These are phyloP conservation scores for Solanum virginianum DNA, from an alignment of 257 asterid species.

Conservation along the genomic window DNA sequence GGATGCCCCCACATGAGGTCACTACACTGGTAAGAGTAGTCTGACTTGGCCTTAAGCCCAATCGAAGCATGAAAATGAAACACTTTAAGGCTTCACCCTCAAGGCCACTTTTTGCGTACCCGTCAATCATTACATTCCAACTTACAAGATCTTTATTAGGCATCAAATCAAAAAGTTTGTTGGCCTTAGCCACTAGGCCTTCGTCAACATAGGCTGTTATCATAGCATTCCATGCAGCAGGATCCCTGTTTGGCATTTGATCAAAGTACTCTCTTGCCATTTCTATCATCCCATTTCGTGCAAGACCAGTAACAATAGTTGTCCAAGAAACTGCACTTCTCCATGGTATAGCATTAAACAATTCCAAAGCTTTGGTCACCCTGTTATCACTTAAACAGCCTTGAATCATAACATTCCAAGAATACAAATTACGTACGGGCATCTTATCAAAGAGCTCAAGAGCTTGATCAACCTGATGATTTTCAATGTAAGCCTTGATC, in stretches of 20 bases:
- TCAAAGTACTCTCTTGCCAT: constrained; percentile 42
- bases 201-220: constrained; percentile 25
- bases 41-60: background rate
- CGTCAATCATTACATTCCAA: constrained; percentile 44
- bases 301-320: constrained; percentile 48
- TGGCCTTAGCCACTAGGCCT: background rate
- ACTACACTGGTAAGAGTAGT: constrained; percentile 5
- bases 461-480: constrained; percentile 28
- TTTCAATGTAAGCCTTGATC: constrained; percentile 36
- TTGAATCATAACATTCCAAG: constrained; percentile 40
- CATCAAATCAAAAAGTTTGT: constrained; percentile 21
- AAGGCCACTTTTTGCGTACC: constrained; percentile 29
- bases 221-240: constrained; percentile 62
- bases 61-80: background rate
- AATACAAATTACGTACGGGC: constrained; percentile 34
- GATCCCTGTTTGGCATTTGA: constrained; percentile 46
- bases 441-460: constrained; percentile 30
- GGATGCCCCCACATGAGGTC: background rate
- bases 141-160: constrained; percentile 23
- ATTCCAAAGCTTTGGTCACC: constrained; percentile 29
- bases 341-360: constrained; percentile 38
- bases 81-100: constrained; percentile 21
- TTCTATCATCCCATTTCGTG: constrained; percentile 36
- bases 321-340: constrained; percentile 50
- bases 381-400: constrained; percentile 34